Base-by-base conservation (phyloP, 2,329 filamentous ascomycete genomes). In the Beauveria brongniartii region DNA sequence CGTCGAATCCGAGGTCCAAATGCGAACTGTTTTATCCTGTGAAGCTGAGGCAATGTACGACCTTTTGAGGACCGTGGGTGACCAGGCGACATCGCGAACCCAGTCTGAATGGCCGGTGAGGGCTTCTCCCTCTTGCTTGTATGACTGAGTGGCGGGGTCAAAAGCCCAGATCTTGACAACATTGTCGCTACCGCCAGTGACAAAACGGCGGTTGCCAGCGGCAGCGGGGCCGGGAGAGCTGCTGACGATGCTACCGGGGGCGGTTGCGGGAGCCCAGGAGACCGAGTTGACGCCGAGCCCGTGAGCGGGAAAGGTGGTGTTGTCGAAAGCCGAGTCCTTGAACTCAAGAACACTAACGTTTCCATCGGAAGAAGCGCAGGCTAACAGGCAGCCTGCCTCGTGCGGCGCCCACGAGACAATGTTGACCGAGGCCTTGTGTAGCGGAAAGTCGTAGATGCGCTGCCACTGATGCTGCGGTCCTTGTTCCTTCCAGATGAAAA, bases 11-110 rank as follows among this genome's bases (percentile, higher is more conserved):
- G 84, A 87, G 10, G 93, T 97, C 94, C 94, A 99, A 77, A 99
- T 97, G 67, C 92, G 87, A 64, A 97, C 93, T 9, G 92, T 97
- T 82, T 96, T 95, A 75, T 99, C 94, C 78, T 97, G 92, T 59
- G 89, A 92, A 12, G 93, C 94, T 54, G 89, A 93, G 34, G 94
- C 94, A 72, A 99, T 97, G 78, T 99, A 99, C 62, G 88, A 91
- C 82, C 96, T 97, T 69, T 92, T 90, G 62, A 99, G 82, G 61
- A 97, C 90, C 26, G 92, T 97, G 12, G 94, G 94, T 55, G 90
- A 93, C 94, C 94, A 99, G 16, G 93, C 91, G 14, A 99, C 94
- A 74, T 99, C 94, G 65, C 94, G 87, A 60, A 99, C 94, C 94
- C 94, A 99, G 78, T 97, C 94, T 6, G 85, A 84, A 77, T 99